Conservation (phyloP, 495 filamentous ascomycete genomes). For the Penicillium salamii region DNA sequence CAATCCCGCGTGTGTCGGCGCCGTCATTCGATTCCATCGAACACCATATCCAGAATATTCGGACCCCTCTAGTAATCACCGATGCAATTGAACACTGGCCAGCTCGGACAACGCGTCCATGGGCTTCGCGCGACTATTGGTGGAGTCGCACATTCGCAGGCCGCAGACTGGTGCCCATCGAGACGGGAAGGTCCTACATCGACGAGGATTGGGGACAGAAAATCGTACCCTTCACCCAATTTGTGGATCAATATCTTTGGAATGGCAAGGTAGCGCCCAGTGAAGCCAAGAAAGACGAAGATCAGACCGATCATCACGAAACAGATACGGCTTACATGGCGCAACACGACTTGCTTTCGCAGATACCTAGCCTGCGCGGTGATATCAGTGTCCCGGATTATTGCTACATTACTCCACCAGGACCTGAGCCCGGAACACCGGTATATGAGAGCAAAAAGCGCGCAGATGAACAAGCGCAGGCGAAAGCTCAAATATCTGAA, state of each 20-base stretch:
- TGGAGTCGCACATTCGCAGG: slow-evolving; percentile 72
- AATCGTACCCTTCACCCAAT: slow-evolving; percentile 73
- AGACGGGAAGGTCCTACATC: slow-evolving; percentile 87
- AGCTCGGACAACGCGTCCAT: slow-evolving; percentile 63
- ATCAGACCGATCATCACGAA: slow-evolving; percentile 10
- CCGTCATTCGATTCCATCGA: slow-evolving; percentile 65
- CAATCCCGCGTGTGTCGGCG: slow-evolving; percentile 33
- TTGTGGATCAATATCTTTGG: slow-evolving; percentile 61
- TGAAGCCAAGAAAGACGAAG: background rate
- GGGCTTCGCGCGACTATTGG: slow-evolving; percentile 74
- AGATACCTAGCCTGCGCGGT: slow-evolving; percentile 72
- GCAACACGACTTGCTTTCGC: slow-evolving; percentile 81
- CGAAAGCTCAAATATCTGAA: background rate
- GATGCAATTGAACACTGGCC: slow-evolving; percentile 71
- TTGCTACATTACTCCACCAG: slow-evolving; percentile 67
- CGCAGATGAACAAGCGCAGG: slow-evolving; percentile 25
- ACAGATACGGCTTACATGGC: slow-evolving; percentile 71
- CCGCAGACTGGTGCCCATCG: slow-evolving; percentile 77
- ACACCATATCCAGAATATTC: slow-evolving; percentile 49
- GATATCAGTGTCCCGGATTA: slow-evolving; percentile 84
- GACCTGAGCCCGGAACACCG: slow-evolving; percentile 45
- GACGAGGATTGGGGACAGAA: slow-evolving; percentile 83
- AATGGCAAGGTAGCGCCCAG: slow-evolving; percentile 8
- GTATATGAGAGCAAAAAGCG: slow-evolving; percentile 44
- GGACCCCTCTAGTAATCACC: slow-evolving; percentile 69